A percentile compares a stretch with the other conserved stretches of the same genome.
phyloP scores from a whole-genome alignment of 2,329 filamentous ascomycete species.

The Fusarium miscanthi region DNA sequence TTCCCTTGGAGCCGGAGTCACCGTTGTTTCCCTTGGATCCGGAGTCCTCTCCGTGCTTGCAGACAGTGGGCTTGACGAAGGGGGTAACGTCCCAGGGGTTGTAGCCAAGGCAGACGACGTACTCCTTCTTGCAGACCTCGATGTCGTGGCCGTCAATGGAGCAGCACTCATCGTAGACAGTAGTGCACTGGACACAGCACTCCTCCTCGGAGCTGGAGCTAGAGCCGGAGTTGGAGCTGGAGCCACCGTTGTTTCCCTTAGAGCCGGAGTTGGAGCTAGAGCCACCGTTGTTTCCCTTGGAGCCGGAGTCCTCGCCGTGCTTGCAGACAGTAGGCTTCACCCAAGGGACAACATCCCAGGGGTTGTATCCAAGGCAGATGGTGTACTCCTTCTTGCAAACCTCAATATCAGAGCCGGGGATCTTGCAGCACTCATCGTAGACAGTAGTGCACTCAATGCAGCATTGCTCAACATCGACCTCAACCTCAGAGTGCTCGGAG shows the following conservation, averaged over 20 bases:
- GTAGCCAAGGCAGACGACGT: slow-evolving; percentile 27
- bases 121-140: slow-evolving; percentile 23
- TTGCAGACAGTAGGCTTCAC: slow-evolving; percentile 29
- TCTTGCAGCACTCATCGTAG: slow-evolving; percentile 24
- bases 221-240: background rate
- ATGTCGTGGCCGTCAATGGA: slow-evolving; percentile 12
- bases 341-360: slow-evolving; percentile 6
- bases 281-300: background rate
- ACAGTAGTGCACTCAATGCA: slow-evolving; percentile 24
- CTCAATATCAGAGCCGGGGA: background rate
- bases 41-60: slow-evolving; percentile 20
- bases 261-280: no score
- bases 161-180: slow-evolving; percentile 30
- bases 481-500: background rate
- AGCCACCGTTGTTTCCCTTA: background rate
- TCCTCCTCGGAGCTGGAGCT: slow-evolving; percentile 21
- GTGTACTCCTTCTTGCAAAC: slow-evolving; percentile 23
- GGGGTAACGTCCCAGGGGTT: slow-evolving; percentile 18
- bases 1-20: background rate
- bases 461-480: slow-evolving; percentile 22
- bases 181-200: slow-evolving; percentile 29
- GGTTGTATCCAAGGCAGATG: slow-evolving; percentile 28
- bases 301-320: background rate
- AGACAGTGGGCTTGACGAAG: slow-evolving; percentile 31
- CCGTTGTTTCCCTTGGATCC: background rate